A percentile compares a stretch with the other conserved stretches of the same genome.
phyloP scores from a whole-genome alignment of 2,329 filamentous ascomycete genomes.

The Penicillium freii region DNA sequence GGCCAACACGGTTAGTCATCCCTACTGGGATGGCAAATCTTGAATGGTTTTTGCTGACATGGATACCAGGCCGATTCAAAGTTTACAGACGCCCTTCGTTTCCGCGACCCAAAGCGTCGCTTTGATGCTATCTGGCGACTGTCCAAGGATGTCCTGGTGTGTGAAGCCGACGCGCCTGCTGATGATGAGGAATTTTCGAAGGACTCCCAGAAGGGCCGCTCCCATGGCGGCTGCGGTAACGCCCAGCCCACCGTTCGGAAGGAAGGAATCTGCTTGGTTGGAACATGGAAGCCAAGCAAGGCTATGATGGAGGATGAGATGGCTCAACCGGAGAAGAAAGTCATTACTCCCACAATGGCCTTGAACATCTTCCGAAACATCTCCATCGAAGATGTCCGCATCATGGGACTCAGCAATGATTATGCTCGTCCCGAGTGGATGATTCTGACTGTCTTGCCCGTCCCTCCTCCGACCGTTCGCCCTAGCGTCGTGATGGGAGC shows the following conservation, averaged over 20 bases:
- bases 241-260: conserved; percentile 83
- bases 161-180: conserved; percentile 71
- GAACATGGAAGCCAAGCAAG: conserved; percentile 68
- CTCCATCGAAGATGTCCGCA: conserved; percentile 72
- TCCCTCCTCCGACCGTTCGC: conserved; percentile 91
- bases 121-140: conserved; percentile 91
- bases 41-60: conserved; percentile 52
- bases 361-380: conserved; percentile 85
- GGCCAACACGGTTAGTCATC: conserved; percentile 93
- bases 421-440: conserved; percentile 98
- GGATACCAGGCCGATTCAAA: conserved; percentile 72
- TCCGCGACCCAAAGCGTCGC: conserved; percentile 88
- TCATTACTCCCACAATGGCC: conserved; percentile 79
- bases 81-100: conserved; percentile 75
- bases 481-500: conserved; percentile 97
- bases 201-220: conserved; percentile 55
- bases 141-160: conserved; percentile 83
- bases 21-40: conserved; percentile 57
- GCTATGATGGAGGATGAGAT: conserved; percentile 66
- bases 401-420: conserved; percentile 89
- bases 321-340: conserved; percentile 73
- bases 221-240: conserved; percentile 92
- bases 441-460: conserved; percentile 90
- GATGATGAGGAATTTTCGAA: conserved; percentile 69
- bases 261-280: conserved; percentile 78